These are phyloP conservation scores for Sporothrix euskadiensis DNA, from an alignment of 2,329 filamentous ascomycete genomes.

Conservation along the genomic window DNA sequence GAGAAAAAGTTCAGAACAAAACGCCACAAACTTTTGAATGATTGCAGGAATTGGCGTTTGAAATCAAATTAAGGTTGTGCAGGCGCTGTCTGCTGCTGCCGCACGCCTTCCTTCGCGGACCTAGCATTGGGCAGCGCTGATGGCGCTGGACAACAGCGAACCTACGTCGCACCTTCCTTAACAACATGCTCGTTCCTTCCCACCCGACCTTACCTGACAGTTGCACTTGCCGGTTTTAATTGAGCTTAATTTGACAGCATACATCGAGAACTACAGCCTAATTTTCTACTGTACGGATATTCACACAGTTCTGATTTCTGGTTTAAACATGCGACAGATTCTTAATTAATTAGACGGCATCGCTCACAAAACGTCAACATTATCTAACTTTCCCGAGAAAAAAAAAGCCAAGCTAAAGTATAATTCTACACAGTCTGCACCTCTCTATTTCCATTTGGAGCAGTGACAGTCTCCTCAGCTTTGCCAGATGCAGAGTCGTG, in stretches of 20 bases:
- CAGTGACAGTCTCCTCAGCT: background rate
- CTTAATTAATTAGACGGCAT: background rate
- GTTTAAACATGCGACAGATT: background rate
- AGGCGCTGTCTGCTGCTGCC: background rate
- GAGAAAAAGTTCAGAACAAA: background rate
- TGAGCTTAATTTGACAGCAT: background rate
- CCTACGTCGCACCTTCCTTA: background rate
- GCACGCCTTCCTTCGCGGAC: background rate
- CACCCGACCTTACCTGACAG: background rate
- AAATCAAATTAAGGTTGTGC: background rate
- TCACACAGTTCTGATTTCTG: background rate
- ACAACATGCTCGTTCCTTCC: background rate
- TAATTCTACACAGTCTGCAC: background rate
- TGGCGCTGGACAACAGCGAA: background rate
- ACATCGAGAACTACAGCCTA: too few species aligned
- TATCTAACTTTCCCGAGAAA: background rate
- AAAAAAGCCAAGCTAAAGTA: background rate
- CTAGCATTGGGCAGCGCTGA: background rate
- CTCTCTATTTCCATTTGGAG: background rate
- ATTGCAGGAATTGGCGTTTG: background rate
- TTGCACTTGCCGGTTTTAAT: background rate
- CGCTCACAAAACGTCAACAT: background rate
- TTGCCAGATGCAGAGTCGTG: slow-evolving; percentile 35
- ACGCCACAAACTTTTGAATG: background rate
- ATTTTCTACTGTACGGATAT: background rate